Percentiles rank a stretch among this genome's conserved stretches.
These are phyloP conservation scores for Rhazya stricta DNA, from an alignment of 257 asterid species.

Conservation along the genomic window DNA sequence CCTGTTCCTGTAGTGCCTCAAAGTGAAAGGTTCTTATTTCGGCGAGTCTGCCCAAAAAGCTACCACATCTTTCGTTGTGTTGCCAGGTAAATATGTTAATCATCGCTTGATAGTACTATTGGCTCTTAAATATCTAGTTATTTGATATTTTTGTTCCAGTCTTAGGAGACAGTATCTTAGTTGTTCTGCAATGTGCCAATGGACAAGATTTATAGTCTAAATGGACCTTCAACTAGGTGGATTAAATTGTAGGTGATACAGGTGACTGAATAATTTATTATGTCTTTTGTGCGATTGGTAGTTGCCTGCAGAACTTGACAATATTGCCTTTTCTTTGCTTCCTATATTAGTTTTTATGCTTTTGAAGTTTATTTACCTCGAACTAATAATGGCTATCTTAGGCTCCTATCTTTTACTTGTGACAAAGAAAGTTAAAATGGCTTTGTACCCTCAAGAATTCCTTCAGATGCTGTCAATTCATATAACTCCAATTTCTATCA, in stretches of 20 bases:
- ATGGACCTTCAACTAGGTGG: background rate
- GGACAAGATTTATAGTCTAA: background rate
- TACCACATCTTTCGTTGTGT: constrained; percentile 94
- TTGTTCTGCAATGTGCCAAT: background rate
- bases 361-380: background rate
- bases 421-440: background rate
- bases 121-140: background rate
- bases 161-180: background rate
- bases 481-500: background rate
- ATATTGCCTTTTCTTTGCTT: background rate
- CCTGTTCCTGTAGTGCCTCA: constrained; percentile 91
- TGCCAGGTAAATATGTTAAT: constrained; percentile 63
- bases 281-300: background rate
- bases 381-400: background rate
- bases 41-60: constrained; percentile 80
- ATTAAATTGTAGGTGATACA: background rate
- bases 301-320: background rate
- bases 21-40: constrained; percentile 79
- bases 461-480: background rate
- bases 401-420: background rate
- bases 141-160: background rate
- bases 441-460: background rate
- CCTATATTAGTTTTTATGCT: background rate
- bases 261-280: background rate
- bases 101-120: background rate